Base-by-base conservation (phyloP, 2,329 filamentous ascomycete species). In the Microdochium bolleyi region DNA sequence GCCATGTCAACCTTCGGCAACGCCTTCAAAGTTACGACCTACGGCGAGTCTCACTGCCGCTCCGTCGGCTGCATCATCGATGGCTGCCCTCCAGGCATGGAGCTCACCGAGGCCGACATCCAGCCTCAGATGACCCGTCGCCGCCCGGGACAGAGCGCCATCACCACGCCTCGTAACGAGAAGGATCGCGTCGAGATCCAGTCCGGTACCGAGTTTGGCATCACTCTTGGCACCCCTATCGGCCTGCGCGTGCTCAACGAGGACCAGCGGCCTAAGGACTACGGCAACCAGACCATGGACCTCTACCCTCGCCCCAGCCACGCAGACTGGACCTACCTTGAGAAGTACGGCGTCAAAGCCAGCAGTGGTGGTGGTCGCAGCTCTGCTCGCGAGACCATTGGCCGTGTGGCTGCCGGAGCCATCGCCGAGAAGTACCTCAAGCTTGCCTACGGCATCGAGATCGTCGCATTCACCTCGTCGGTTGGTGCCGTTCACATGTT, bases 311-410 rank as follows among this genome's bases (percentile, higher is more conserved):
- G 94, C 51, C 94, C 92, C 34, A 90, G 85, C 67, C 94, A 97
- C 72, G 92, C 94, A 55, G 92, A 97, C 73, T 96, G 88, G 83
- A 97, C 94, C 55, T 97, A 97, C 73, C 79, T 96, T 56, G 89
- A 96, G 70, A 97, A 97, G 75, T 99, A 99, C 70, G 92, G 92
- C 53, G 85, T 95, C 61, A 95, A 95, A 76, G 91, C 94, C 37
- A 89, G 84, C 67, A 91, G 85, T 56, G 92, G 94, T 54, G 92
- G 94, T 61, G 92, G 94, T 52, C 82, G 94, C 57, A 92, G 87
- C 67, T 92, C 87, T 67, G 94, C 94, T n/a, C 79, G 92, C 58
- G 92, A 97, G 78, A 97, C 92, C 11, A 96, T 97, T 66, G 90
- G 87, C 57, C 83, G 92, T 60, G 92, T 97, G 22, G 92, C 92